Percentiles rank a stretch among this genome's conserved stretches.
phyloP scores from a whole-genome alignment of 495 filamentous ascomycete genomes.

The Xylaria cubensis region DNA sequence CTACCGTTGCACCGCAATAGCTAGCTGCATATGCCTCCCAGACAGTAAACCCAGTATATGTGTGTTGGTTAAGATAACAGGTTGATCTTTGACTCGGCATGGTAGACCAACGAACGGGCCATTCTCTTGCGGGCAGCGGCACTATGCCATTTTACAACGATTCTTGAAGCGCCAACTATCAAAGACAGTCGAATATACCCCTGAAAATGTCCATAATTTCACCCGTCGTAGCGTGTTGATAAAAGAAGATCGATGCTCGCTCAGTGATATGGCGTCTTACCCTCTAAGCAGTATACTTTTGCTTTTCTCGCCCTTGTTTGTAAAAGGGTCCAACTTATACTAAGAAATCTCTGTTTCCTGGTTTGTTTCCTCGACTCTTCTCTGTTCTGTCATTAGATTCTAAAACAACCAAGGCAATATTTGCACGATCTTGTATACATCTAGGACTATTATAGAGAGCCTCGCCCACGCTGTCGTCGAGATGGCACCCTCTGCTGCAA shows the following conservation, averaged over 20 bases:
- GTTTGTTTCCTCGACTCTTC: background rate
- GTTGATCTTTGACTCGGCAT: background rate
- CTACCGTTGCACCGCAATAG: background rate
- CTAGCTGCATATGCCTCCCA: background rate
- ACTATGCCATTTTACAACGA: background rate
- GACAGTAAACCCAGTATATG: constrained; percentile 1
- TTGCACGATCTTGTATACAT: background rate
- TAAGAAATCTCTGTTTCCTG: background rate
- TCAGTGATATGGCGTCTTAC: background rate
- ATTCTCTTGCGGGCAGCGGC: background rate
- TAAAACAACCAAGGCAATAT: background rate
- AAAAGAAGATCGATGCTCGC: background rate
- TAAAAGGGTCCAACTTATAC: background rate
- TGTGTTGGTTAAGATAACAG: background rate
- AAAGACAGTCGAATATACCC: background rate
- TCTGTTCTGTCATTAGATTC: background rate
- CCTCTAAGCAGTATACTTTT: background rate
- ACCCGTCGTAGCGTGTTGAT: background rate
- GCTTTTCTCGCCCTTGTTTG: background rate
- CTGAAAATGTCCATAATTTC: constrained; percentile 3
- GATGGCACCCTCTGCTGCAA: constrained; percentile 56
- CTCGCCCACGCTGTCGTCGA: constrained; percentile 35
- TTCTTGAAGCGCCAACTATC: background rate
- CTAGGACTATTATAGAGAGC: background rate
- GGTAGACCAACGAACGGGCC: background rate